Base-by-base conservation (phyloP, 257 asterid species). In the Solanum rostratum region DNA sequence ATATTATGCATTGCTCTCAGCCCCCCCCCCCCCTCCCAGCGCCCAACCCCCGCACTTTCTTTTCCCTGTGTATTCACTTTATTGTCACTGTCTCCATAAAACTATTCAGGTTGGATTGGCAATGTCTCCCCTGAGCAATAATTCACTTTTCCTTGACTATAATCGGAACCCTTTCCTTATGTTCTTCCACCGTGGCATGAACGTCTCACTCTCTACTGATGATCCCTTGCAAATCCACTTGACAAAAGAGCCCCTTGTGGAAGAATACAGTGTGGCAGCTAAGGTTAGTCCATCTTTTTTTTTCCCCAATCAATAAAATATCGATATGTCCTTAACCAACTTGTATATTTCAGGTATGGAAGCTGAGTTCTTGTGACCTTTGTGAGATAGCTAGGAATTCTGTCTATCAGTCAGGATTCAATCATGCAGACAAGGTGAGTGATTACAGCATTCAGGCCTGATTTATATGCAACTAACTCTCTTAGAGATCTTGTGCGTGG, bases 241-340 rank as follows among this genome's bases (percentile, higher is more conserved):
- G 85, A 95, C 99, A 30, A 94, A 94, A 85, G 99, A 95, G 91
- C 92, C 99, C 78, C 99, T 95, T 27, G 99, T 95, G 65, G 99
- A 95, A 91, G 99, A 95, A 86, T 95, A 95, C 88, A 95, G 99
- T 87, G 95, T 95, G n/a, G 99, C 99, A 20, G 98, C 98, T 45
- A 93, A 93, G 97, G 99, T 94, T 68, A 55, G 85, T 76, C 73
- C 39, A 30, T 41, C 37, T 3, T 33, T 33, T 41, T 33, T 84
- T 37, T 82, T 82, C 59, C 39, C 45, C 37, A 22, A 65, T 85
- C 73, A 80, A 43, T n/a, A 50, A 79, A 50, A 68, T 73, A 52
- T 27, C 59, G 4, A 43, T 30, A 52, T 83, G 68, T 37, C 78
- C 54, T 85, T 88, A 41, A 86, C 83, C 69, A 57, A 54, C 66